Conservation (phyloP, 306 rosid species). For the Cucurbita ficifolia region DNA sequence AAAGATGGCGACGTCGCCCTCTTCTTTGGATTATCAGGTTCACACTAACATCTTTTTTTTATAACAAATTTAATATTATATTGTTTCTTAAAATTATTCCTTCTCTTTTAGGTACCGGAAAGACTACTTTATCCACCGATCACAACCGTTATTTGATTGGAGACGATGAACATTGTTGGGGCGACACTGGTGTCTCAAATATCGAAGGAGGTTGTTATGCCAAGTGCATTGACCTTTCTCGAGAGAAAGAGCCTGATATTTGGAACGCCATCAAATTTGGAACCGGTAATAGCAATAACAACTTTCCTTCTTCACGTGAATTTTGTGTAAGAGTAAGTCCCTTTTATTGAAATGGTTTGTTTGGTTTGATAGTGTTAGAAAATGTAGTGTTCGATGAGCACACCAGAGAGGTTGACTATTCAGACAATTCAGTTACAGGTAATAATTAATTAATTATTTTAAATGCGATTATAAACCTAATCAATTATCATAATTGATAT, state of each 20-base stretch:
- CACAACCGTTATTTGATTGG: constrained; percentile 39
- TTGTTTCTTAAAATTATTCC: no score
- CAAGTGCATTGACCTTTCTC: constrained; percentile 33
- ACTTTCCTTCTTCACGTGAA: no score
- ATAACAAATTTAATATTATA: no score
- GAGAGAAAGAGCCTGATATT: constrained; percentile 43
- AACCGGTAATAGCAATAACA: constrained; percentile 25
- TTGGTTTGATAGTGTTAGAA: constrained; percentile 44
- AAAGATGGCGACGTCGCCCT: constrained; percentile 83
- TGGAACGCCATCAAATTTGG: constrained; percentile 52
- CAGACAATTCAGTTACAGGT: constrained; percentile 90
- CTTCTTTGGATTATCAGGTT: constrained; percentile 87
- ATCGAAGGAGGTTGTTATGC: constrained; percentile 54
- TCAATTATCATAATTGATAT: no score
- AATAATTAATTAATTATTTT: neutral
- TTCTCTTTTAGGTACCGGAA: constrained; percentile 19
- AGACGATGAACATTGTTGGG: constrained; percentile 47
- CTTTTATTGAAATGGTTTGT: no score
- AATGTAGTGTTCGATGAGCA: constrained; percentile 85
- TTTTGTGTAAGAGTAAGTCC: no score
- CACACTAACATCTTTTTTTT: no score
- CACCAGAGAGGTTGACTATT: constrained; percentile 56
- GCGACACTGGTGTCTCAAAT: constrained; percentile 34
- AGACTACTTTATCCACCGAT: constrained; percentile 42
- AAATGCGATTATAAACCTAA: no score